Base-by-base conservation (phyloP, 176 grass and related monocot genomes). In the Elaeis guineensis region DNA sequence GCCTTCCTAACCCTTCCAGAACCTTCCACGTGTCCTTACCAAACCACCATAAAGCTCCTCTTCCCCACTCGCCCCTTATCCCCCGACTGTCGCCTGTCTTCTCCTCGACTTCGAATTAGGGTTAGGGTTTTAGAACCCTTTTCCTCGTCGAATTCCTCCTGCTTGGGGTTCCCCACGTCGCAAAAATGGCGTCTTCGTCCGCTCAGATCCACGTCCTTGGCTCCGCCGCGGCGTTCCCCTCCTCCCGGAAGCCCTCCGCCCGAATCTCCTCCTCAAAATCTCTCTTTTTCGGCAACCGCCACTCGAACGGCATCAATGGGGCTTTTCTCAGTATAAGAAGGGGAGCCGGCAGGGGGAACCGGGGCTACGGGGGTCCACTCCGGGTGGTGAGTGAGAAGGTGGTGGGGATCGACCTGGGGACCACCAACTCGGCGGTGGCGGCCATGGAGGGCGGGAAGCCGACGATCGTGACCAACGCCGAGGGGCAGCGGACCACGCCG, bases 381-480 rank as follows among this genome's bases (percentile, higher is more conserved):
- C 77, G 87, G 30, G 93, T 97, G 20, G 77, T 63, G 35, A 85
- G 87, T 72, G 87, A 92, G 84, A 97, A 97, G 93, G 93, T 97
- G 61, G 93, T 97, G 51, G 93, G 87, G 39, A 89, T 97, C 62
- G 93, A 96, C 70, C 83, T 96, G 1, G 92, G 92, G 16, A 96
- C 92, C 20, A 98, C 93, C 20, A 92, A 98, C 76, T 98, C 93
- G 29, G 87, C 93, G 18, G 93, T 98, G 60, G 93, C 87, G 19
- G 93, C 87, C 19, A 98, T 98, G 93, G 93, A 98, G 75, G 93
- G 93, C 39, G 93, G 93, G 55, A 98, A 89, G 78, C 93, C 93
- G 17, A 98, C 93, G 4, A 86, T 98, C 54, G 85, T 98, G 61
- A 98, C 88, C 69, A 98, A 98, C 84, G 85, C 81, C 21, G 94